Evolutionary conservation across 2,329 filamentous ascomycete species (phyloP), one percentile per base, ranked within the genome.

Genomic region (Colletotrichum higginsianum): DNA sequence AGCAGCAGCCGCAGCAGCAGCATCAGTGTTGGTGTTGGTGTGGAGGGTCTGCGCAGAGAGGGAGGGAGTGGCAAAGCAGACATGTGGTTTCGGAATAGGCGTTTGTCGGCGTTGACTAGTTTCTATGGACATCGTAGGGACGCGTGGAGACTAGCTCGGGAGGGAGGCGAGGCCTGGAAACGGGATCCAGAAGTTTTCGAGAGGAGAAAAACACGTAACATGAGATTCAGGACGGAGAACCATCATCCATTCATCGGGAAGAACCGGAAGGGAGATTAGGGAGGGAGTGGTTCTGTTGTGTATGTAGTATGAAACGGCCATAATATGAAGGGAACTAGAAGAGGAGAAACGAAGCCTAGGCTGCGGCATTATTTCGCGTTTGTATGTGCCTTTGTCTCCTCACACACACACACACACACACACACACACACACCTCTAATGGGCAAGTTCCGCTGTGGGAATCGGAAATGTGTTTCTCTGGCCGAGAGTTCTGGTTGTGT

Each of bases 391-490:
- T 35, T 47, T 16, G 23, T 40, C 18, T 35, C 30, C 30, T 35
- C 35, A 11, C 9, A 11, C 9, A 11, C 35, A 3, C 35, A 0
- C 35, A 38, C 35, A 38, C 35, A 38, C 35, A 35, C 8, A 38
- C 35, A 38, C 35, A 9, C 35, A 35, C 35, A 26, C 26, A 26
- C 2, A 26, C 30, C 35, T 11, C 35, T 38, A n/a, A 46, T 53
- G 58, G 68, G 55, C 68, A 71, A 55, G 68, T 71, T 71, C 68
- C 65, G 68, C 60, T 68, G 68, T 68, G 65, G 65, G 65, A 66
- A 60, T 53, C 53, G n/a, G 47, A 52, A 15, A 42, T 26, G 30
- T 38, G 44, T 46, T 21, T 21, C 18, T 13, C 4, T 21, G 16
- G 16, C 21, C 21, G 47, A 26, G 55, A 66, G 47, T 62, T 53